Percentiles rank a stretch among this genome's conserved stretches.
These are phyloP conservation scores for Cladophialophora bantiana DNA, from an alignment of 2,329 filamentous ascomycete species.

Conservation along the genomic window DNA sequence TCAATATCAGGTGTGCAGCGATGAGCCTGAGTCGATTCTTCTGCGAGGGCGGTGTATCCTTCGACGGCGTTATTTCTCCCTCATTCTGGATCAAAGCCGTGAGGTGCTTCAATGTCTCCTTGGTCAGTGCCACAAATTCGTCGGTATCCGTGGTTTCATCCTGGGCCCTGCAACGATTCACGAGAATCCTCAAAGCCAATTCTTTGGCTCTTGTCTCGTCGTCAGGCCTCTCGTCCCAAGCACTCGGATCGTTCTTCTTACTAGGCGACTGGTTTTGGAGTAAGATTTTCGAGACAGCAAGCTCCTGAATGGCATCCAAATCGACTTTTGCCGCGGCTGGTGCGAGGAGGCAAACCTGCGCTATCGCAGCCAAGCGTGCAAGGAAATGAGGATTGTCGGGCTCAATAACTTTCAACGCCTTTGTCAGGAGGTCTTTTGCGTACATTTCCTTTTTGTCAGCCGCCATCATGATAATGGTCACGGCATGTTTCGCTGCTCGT, in stretches of 20 bases:
- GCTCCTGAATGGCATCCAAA: constrained; percentile 77
- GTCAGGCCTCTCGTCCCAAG: constrained; percentile 75
- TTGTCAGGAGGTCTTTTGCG: constrained; percentile 80
- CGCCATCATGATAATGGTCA: constrained; percentile 84
- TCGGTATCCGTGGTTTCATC: constrained; percentile 58
- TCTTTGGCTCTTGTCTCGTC: constrained; percentile 84
- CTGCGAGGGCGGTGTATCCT: constrained; percentile 78
- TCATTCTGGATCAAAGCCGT: constrained; percentile 76
- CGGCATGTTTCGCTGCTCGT: constrained; percentile 88
- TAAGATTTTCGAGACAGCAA: constrained; percentile 76
- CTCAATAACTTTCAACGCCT: constrained; percentile 74
- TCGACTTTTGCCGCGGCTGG: constrained; percentile 75
- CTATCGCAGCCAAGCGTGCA: constrained; percentile 58
- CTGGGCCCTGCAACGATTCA: constrained; percentile 78
- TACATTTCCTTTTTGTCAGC: constrained; percentile 81
- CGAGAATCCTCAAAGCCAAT: constrained; percentile 81
- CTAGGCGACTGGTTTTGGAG: constrained; percentile 65
- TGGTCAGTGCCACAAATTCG: constrained; percentile 59
- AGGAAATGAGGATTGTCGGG: constrained; percentile 78
- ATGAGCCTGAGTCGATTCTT: constrained; percentile 80
- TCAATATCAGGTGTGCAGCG: constrained; percentile 81
- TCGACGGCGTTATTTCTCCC: constrained; percentile 79
- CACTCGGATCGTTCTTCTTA: constrained; percentile 61
- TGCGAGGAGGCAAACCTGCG: constrained; percentile 76
- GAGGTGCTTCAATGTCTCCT: constrained; percentile 78